A percentile compares a stretch with the other conserved stretches of the same genome.
Evolutionary conservation across 768 basidiomycete species (phyloP).

Genomic region (Psilocybe subaeruginosa): DNA sequence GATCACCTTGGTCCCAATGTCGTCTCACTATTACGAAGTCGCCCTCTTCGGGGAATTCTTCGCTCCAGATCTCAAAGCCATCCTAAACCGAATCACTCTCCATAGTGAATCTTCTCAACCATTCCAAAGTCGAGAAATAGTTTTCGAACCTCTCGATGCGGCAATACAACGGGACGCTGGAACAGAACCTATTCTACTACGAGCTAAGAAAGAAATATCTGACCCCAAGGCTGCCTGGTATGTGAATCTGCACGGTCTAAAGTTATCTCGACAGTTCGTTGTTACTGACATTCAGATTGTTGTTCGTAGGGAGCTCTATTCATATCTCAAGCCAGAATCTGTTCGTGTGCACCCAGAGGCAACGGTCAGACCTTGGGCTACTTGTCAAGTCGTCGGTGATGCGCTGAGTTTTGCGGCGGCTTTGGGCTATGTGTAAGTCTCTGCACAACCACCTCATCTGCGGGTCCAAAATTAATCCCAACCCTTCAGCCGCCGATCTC

Average conservation of each 20-base stretch:
- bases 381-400: conserved; percentile 77
- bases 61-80: conserved; percentile 70
- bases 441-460: neutral
- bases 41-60: conserved; percentile 85
- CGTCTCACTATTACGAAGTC: conserved; percentile 74
- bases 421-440: conserved; percentile 70
- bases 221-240: conserved; percentile 70
- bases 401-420: conserved; percentile 81
- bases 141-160: conserved; percentile 81
- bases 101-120: conserved; percentile 77
- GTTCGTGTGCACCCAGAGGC: conserved; percentile 83
- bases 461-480: conserved; percentile 9
- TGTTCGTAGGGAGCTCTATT: conserved; percentile 66
- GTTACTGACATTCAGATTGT: neutral
- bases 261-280: neutral
- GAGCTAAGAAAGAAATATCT: conserved; percentile 75
- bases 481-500: conserved; percentile 55
- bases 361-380: conserved; percentile 86
- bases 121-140: conserved; percentile 76
- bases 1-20: conserved; percentile 33
- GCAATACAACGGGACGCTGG: conserved; percentile 62
- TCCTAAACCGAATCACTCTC: conserved; percentile 81
- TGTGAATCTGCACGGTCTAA: conserved; percentile 17
- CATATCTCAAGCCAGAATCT: conserved; percentile 85
- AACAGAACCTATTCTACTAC: conserved; percentile 67